Percentiles rank a stretch among this genome's conserved stretches.
Evolutionary conservation across 2,329 filamentous ascomycete genomes (phyloP).

Genomic region (Aspergillus aculeatinus): DNA sequence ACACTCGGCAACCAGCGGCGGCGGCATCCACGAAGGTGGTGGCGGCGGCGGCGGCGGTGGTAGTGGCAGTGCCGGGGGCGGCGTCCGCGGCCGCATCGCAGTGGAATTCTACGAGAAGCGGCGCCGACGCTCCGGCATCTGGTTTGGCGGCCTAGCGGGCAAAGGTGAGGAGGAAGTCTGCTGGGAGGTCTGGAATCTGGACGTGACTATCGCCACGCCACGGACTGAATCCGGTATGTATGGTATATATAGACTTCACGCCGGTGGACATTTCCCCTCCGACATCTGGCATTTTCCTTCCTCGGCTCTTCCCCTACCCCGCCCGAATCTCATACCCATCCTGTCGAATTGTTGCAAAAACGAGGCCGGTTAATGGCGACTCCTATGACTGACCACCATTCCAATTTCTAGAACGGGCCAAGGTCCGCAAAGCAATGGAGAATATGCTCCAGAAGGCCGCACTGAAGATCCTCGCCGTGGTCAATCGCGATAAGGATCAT

Average conservation of each 20-base stretch:
- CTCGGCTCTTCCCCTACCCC: too few species aligned
- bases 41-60: constrained; percentile 39
- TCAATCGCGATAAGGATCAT: constrained; percentile 88
- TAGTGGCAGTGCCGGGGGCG: constrained; percentile 39
- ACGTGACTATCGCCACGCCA: constrained; percentile 89
- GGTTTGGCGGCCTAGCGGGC: constrained; percentile 55
- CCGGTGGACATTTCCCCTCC: too few species aligned
- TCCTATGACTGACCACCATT: background rate
- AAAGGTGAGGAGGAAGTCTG: constrained; percentile 88
- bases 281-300: too few species aligned
- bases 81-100: constrained; percentile 73
- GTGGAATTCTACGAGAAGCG: constrained; percentile 96
- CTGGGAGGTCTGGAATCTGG: constrained; percentile 94
- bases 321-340: too few species aligned
- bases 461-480: constrained; percentile 84
- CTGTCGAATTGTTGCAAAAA: too few species aligned
- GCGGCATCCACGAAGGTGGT: constrained; percentile 32
- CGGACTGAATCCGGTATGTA: constrained; percentile 78
- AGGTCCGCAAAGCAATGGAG: constrained; percentile 88
- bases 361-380: too few species aligned
- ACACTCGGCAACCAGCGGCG: constrained; percentile 59
- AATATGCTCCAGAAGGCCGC: constrained; percentile 82
- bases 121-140: constrained; percentile 72
- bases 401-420: constrained; percentile 68
- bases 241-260: background rate